These are phyloP conservation scores for Verticillium dahliae DNA, from an alignment of 2,329 filamentous ascomycete species.

Conservation along the genomic window DNA sequence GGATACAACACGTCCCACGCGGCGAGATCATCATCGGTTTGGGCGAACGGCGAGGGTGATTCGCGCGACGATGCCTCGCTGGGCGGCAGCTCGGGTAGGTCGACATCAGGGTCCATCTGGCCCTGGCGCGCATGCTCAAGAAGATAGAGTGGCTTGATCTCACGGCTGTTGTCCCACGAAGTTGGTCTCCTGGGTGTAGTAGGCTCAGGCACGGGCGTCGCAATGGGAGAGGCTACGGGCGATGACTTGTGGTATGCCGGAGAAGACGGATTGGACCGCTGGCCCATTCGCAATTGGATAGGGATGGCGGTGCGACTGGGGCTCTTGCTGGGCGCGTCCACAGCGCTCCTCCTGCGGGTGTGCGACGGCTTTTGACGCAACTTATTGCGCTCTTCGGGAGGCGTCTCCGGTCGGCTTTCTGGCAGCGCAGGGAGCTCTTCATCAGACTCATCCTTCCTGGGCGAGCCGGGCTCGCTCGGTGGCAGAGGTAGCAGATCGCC, in stretches of 20 bases:
- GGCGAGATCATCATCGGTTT: slow-evolving; percentile 19
- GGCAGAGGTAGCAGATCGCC: slow-evolving; percentile 59
- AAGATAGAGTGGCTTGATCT: slow-evolving; percentile 77
- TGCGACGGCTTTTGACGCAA: slow-evolving; percentile 33
- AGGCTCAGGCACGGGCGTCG: slow-evolving; percentile 24
- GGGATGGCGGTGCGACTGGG: slow-evolving; percentile 54
- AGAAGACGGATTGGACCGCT: slow-evolving; percentile 36
- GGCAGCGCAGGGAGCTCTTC: slow-evolving; percentile 47
- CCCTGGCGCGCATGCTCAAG: slow-evolving; percentile 55
- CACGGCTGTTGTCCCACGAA: slow-evolving; percentile 58
- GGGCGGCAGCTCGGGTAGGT: slow-evolving; percentile 44
- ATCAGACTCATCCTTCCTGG: slow-evolving; percentile 22
- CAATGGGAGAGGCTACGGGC: slow-evolving; percentile 24
- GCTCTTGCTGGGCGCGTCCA: slow-evolving; percentile 41
- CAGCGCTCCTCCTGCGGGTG: slow-evolving; percentile 40
- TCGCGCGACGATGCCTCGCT: slow-evolving; percentile 29
- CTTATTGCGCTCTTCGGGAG: slow-evolving; percentile 38
- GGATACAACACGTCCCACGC: background rate
- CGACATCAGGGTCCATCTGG: slow-evolving; percentile 23
- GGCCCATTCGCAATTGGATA: slow-evolving; percentile 46
- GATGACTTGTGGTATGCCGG: slow-evolving; percentile 32
- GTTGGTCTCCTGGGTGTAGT: slow-evolving; percentile 36
- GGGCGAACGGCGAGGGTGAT: slow-evolving; percentile 25
- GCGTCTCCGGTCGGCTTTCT: slow-evolving; percentile 53
- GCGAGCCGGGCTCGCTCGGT: slow-evolving; percentile 50